These are phyloP conservation scores for Apiospora koreana DNA, from an alignment of 2,329 filamentous ascomycete species.

Conservation along the genomic window DNA sequence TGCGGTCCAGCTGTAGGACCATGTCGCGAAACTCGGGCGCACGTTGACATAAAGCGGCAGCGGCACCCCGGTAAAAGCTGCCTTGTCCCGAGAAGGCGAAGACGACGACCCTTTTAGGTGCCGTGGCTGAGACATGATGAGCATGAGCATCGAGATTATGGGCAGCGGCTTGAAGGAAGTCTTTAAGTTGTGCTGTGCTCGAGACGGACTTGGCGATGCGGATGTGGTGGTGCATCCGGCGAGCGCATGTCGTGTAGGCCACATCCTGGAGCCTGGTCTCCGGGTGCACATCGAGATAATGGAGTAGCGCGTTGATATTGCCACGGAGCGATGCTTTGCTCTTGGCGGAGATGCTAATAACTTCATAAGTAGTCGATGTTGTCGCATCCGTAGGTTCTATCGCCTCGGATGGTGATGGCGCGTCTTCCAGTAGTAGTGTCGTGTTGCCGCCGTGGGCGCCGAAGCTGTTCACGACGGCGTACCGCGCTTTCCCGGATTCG, in stretches of 20 bases:
- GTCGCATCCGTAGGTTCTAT: no score
- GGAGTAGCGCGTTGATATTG: constrained; percentile 43
- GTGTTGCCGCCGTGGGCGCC: constrained; percentile 60
- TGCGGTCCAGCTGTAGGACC: no score
- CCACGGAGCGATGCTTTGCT: constrained; percentile 40
- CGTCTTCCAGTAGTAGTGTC: constrained; percentile 51
- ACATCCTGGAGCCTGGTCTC: constrained; percentile 42
- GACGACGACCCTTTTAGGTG: no score
- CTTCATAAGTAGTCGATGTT: background rate
- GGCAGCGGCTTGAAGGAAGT: background rate
- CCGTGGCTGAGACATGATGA: no score
- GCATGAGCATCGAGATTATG: constrained; percentile 18
- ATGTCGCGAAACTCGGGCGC: no score
- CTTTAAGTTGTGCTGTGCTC: background rate
- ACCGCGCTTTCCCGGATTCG: background rate
- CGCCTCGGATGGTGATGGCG: constrained; percentile 7
- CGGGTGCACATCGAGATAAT: constrained; percentile 34
- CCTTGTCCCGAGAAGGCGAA: no score
- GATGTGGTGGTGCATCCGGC: constrained; percentile 36
- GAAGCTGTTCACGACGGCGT: constrained; percentile 50
- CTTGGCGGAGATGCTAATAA: constrained; percentile 49
- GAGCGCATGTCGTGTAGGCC: constrained; percentile 57
- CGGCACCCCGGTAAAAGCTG: no score
- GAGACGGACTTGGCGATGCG: constrained; percentile 29
- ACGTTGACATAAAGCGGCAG: no score